Evolutionary conservation across 768 basidiomycete genomes (phyloP).

Genomic region (Daedaleopsis nitida): DNA sequence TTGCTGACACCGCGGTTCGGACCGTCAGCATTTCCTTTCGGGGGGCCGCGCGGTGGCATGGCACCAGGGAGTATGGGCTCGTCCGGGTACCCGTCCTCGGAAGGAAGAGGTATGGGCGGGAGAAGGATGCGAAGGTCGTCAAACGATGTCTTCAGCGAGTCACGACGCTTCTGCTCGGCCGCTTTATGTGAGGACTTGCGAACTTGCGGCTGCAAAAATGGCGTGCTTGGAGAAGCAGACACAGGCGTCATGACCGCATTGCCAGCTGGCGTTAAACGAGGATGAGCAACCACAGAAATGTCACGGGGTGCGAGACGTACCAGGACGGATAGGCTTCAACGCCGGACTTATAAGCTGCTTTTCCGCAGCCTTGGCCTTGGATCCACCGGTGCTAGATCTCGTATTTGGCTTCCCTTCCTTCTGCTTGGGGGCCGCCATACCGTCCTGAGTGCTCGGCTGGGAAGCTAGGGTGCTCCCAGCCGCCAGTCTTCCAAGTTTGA

Average conservation of each 20-base stretch:
- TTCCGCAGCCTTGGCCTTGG: constrained; percentile 32
- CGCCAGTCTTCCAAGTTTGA: constrained; percentile 79
- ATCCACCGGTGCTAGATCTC: constrained; percentile 30
- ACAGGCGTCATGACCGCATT: constrained; percentile 31
- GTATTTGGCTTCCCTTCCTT: constrained; percentile 15
- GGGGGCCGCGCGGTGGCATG: constrained; percentile 86
- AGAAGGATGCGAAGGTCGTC: constrained; percentile 82
- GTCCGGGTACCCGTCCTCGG: constrained; percentile 68
- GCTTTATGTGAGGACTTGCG: constrained; percentile 90
- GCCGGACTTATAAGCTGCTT: constrained; percentile 48
- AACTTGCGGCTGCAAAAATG: constrained; percentile 38
- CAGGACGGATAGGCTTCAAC: constrained; percentile 75
- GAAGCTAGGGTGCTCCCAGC: constrained; percentile 43
- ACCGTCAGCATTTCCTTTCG: constrained; percentile 83
- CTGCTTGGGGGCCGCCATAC: constrained; percentile 12
- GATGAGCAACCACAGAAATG: background rate
- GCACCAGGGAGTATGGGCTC: constrained; percentile 85
- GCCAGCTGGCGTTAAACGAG: constrained; percentile 33
- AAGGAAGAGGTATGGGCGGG: constrained; percentile 85
- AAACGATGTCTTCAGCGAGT: constrained; percentile 93
- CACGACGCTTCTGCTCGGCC: constrained; percentile 96
- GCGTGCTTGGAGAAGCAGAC: constrained; percentile 23
- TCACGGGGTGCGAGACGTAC: constrained; percentile 35
- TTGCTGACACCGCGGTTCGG: constrained; percentile 96
- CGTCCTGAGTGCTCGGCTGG: constrained; percentile 34